Percentiles rank a stretch among this genome's conserved stretches.
These are phyloP conservation scores for Citrus trifoliata DNA, from an alignment of 345 rosid species.

Conservation along the genomic window DNA sequence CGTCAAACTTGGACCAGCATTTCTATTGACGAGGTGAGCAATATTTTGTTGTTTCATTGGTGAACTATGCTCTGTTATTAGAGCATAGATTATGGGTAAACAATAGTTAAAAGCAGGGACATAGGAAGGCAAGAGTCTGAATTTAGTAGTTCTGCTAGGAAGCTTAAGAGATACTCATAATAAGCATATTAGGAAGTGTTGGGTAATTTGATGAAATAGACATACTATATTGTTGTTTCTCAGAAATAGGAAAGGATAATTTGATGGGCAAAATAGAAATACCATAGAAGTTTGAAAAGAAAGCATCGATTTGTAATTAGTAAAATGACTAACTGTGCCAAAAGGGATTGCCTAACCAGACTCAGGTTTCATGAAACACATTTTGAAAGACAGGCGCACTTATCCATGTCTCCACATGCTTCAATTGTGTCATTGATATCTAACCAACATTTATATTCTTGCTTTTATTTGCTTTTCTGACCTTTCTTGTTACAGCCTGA, in stretches of 20 bases:
- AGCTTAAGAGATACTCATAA: slow-evolving; percentile 5
- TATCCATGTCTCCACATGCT: not conserved
- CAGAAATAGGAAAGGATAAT: not conserved
- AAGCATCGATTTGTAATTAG: not conserved
- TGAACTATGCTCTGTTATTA: slow-evolving; percentile 4
- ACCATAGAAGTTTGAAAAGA: not conserved
- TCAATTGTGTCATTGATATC: not conserved
- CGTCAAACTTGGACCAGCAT: slow-evolving; percentile 79
- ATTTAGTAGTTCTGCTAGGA: not conserved
- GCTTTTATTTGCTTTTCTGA: slow-evolving; percentile 22
- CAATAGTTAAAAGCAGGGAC: not conserved
- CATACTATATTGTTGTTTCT: not conserved
- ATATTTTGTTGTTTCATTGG: slow-evolving; percentile 2
- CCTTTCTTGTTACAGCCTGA: slow-evolving; percentile 54
- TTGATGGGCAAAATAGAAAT: not conserved
- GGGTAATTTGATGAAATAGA: not conserved
- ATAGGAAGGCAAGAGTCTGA: not conserved
- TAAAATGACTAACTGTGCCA: not conserved
- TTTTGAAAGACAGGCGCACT: not conserved
- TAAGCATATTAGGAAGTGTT: not conserved
- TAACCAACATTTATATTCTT: not conserved
- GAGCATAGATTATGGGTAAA: not conserved
- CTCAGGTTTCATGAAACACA: not conserved
- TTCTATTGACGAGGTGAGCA: slow-evolving; percentile 79
- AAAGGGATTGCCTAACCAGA: not conserved